Percentiles rank a stretch among this genome's conserved stretches.
These are phyloP conservation scores for Pisolithus thermaeus DNA, from an alignment of 1,284 basidiomycete species.

Conservation along the genomic window DNA sequence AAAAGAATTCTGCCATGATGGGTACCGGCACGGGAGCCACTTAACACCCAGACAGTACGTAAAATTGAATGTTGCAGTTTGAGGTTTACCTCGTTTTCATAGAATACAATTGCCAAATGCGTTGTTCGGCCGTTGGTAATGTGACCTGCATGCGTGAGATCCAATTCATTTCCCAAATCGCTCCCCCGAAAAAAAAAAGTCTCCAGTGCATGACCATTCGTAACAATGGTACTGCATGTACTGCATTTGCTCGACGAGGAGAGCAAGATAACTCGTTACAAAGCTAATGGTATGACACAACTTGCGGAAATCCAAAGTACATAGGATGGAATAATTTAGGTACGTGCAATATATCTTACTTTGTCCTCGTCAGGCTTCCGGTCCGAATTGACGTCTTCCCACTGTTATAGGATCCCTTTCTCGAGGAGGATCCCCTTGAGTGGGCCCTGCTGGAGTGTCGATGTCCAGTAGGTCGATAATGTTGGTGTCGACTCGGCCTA, in stretches of 20 bases:
- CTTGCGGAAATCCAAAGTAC: slow-evolving; percentile 17
- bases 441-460: slow-evolving; percentile 17
- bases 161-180: background rate
- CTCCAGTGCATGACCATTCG: background rate
- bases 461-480: slow-evolving; percentile 6
- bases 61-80: slow-evolving; percentile 4
- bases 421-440: slow-evolving; percentile 11
- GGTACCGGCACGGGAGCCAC: slow-evolving; percentile 11
- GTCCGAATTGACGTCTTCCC: slow-evolving; percentile 3
- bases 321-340: slow-evolving; percentile 2
- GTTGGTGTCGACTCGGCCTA: slow-evolving; percentile 1
- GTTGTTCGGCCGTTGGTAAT: slow-evolving; percentile 1
- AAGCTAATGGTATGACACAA: background rate
- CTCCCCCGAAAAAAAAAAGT: background rate
- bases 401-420: slow-evolving; percentile 17
- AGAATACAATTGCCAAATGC: slow-evolving; percentile 5
- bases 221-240: background rate
- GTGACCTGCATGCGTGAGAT: background rate
- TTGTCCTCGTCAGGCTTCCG: slow-evolving; percentile 3
- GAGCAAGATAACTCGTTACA: background rate
- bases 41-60: slow-evolving; percentile 14
- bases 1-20: slow-evolving; percentile 32
- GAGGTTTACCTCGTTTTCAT: background rate
- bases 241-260: background rate
- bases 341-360: background rate